A percentile compares a stretch with the other conserved stretches of the same genome.
Conservation (phyloP, 2,329 filamentous ascomycete species). For the Colletotrichum incanum region DNA sequence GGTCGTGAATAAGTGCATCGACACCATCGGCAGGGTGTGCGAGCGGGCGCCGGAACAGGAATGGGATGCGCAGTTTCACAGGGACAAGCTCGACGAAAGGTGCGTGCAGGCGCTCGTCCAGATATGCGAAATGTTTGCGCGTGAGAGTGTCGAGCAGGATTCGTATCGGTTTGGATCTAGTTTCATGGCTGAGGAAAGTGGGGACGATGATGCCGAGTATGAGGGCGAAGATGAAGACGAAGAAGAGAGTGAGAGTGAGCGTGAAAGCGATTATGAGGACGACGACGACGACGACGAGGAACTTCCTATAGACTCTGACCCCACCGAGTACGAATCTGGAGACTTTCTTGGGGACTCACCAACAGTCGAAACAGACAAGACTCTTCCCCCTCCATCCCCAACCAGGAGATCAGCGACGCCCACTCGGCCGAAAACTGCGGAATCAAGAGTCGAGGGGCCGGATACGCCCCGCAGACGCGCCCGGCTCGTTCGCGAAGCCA, state of each 20-base stretch:
- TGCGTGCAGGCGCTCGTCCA: slow-evolving; percentile 30
- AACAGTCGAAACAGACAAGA: slow-evolving; percentile 13
- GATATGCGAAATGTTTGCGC: slow-evolving; percentile 41
- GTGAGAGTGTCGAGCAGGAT: slow-evolving; percentile 22
- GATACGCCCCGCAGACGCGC: slow-evolving; percentile 25
- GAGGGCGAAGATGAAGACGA: slow-evolving; percentile 20
- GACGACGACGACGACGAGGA: slow-evolving; percentile 2
- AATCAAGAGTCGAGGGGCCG: not conserved
- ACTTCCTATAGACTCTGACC: slow-evolving; percentile 5
- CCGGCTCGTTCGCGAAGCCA: slow-evolving; percentile 25
- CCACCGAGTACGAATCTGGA: slow-evolving; percentile 24
- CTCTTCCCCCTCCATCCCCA: not conserved
- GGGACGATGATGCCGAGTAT: slow-evolving; percentile 30
- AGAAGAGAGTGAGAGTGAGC: not conserved
- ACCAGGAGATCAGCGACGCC: slow-evolving; percentile 5
- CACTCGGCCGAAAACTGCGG: not conserved
- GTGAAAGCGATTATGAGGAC: not conserved
- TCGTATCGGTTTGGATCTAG: slow-evolving; percentile 23
- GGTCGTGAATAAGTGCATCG: slow-evolving; percentile 34
- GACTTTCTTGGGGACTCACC: slow-evolving; percentile 17
- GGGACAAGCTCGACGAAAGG: slow-evolving; percentile 3
- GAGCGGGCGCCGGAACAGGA: slow-evolving; percentile 22
- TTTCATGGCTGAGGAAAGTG: slow-evolving; percentile 23
- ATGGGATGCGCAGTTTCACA: not conserved
- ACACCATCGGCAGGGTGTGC: slow-evolving; percentile 32